A percentile compares a stretch with the other conserved stretches of the same genome.
These are phyloP conservation scores for Rusavskia elegans DNA, from an alignment of 495 filamentous ascomycete species.

Conservation along the genomic window DNA sequence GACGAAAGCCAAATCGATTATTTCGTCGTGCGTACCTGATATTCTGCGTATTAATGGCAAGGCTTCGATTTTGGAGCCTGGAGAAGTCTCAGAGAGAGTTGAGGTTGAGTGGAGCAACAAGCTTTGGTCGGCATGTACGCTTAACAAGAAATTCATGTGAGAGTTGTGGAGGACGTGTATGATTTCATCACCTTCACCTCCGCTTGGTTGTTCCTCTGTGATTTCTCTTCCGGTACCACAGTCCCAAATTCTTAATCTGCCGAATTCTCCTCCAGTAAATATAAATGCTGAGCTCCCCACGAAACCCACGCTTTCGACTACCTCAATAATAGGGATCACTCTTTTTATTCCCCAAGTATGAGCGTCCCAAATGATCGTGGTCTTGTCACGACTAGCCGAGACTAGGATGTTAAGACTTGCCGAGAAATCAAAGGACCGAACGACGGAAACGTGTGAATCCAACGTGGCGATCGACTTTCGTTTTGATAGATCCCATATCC, in stretches of 20 bases:
- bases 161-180: slow-evolving; percentile 50
- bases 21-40: slow-evolving; percentile 92
- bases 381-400: slow-evolving; percentile 89
- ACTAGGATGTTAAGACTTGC: slow-evolving; percentile 54
- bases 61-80: slow-evolving; percentile 22
- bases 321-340: slow-evolving; percentile 72
- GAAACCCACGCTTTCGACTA: slow-evolving; percentile 72
- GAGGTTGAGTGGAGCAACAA: slow-evolving; percentile 55
- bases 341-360: slow-evolving; percentile 68
- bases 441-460: slow-evolving; percentile 84
- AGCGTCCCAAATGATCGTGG: slow-evolving; percentile 79
- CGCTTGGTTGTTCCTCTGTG: slow-evolving; percentile 48
- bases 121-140: slow-evolving; percentile 80
- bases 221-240: slow-evolving; percentile 60
- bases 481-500: slow-evolving; percentile 83
- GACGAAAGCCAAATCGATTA: slow-evolving; percentile 81
- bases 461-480: slow-evolving; percentile 60
- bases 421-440: slow-evolving; percentile 72
- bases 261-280: slow-evolving; percentile 77
- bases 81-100: slow-evolving; percentile 19
- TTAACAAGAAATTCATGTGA: slow-evolving; percentile 50
- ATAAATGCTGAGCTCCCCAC: slow-evolving; percentile 49
- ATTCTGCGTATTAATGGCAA: slow-evolving; percentile 51
- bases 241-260: slow-evolving; percentile 68
- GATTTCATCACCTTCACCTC: slow-evolving; percentile 63